Evolutionary conservation across 2,329 filamentous ascomycete genomes (phyloP).

Genomic region (Aspergillus puulaauensis): DNA sequence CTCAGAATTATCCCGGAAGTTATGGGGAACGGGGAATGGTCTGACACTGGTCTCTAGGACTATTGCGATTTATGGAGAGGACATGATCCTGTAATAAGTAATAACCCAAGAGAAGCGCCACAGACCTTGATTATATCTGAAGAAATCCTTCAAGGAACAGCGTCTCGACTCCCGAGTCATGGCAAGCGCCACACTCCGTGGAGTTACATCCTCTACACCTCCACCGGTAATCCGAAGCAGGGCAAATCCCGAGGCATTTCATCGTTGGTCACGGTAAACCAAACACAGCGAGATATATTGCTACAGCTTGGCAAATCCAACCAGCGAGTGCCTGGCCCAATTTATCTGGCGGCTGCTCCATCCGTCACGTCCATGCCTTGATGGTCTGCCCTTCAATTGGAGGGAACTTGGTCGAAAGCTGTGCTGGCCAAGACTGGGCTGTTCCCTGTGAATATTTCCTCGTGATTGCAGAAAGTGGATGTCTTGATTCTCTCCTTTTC

Average conservation of each 20-base stretch:
- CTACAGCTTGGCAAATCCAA: constrained; percentile 1
- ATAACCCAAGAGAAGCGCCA: neutral
- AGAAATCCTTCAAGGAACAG: neutral
- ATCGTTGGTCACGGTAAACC: neutral
- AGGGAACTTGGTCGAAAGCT: neutral
- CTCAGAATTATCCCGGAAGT: neutral
- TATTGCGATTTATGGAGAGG: no score
- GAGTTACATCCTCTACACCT: neutral
- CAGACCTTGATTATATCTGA: neutral
- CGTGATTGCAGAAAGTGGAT: constrained; percentile 3
- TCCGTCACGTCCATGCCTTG: neutral
- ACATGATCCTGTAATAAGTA: neutral
- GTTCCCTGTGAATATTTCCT: neutral
- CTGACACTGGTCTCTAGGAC: neutral
- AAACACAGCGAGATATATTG: neutral
- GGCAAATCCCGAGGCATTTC: neutral
- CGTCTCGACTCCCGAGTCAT: neutral
- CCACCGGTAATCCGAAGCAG: constrained; percentile 4
- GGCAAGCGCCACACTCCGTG: neutral
- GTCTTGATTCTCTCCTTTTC: neutral
- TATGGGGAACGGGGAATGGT: neutral
- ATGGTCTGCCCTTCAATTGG: neutral
- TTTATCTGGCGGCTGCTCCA: neutral
- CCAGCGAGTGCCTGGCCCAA: neutral
- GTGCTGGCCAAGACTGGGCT: neutral